phyloP scores from a whole-genome alignment of 2,329 filamentous ascomycete species.

The Colletotrichum zoysiae region DNA sequence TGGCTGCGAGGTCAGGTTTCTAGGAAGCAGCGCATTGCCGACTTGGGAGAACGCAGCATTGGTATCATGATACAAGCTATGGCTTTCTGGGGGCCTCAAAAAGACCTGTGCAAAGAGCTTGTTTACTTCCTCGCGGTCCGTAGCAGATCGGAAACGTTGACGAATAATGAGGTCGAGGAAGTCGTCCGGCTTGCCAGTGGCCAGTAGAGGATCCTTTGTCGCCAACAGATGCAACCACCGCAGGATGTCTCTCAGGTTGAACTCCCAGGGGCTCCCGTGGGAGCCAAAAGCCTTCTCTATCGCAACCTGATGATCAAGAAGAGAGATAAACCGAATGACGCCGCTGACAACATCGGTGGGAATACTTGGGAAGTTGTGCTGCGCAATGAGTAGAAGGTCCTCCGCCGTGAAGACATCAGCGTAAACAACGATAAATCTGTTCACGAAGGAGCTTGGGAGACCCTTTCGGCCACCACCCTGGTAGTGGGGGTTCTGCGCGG shows the following conservation, averaged over 20 bases:
- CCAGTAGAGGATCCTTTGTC: conserved; percentile 70
- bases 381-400: conserved; percentile 86
- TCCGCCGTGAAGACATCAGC: conserved; percentile 87
- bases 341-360: conserved; percentile 69
- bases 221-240: conserved; percentile 85
- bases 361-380: conserved; percentile 78
- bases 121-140: conserved; percentile 75
- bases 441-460: conserved; percentile 94
- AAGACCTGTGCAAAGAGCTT: conserved; percentile 77
- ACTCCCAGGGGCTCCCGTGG: conserved; percentile 89
- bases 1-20: conserved; percentile 68
- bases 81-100: conserved; percentile 61
- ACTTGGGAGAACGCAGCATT: conserved; percentile 78
- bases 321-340: conserved; percentile 84
- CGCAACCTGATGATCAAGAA: conserved; percentile 79
- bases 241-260: conserved; percentile 91
- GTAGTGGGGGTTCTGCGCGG: conserved; percentile 96
- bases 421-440: conserved; percentile 98
- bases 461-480: conserved; percentile 97
- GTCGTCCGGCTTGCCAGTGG: conserved; percentile 72
- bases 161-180: conserved; percentile 86
- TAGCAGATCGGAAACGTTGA: conserved; percentile 84
- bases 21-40: conserved; percentile 77
- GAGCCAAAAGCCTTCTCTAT: conserved; percentile 69
- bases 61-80: conserved; percentile 80